A percentile compares a stretch with the other conserved stretches of the same genome.
These are phyloP conservation scores for Alternaria hordeiaustralica DNA, from an alignment of 2,329 filamentous ascomycete species.

Conservation along the genomic window DNA sequence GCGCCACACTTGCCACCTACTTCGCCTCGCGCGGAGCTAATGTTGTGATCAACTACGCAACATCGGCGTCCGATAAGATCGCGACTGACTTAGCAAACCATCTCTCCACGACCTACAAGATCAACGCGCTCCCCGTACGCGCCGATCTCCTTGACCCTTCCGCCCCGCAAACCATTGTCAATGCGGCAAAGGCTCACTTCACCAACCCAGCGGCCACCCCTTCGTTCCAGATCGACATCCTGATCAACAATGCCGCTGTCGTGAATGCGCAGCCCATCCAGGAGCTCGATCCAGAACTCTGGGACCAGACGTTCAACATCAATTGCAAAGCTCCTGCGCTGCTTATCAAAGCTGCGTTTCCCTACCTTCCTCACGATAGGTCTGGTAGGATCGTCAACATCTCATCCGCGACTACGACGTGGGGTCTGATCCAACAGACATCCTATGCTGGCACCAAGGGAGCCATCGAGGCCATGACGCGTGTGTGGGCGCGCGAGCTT, in stretches of 20 bases:
- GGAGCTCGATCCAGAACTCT: conserved; percentile 8
- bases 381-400: conserved; percentile 13
- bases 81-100: conserved; percentile 8
- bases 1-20: conserved; percentile 10
- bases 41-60: conserved; percentile 12
- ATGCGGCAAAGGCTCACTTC: conserved; percentile 8
- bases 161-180: conserved; percentile 8
- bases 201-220: conserved; percentile 1
- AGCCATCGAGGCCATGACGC: conserved; percentile 13
- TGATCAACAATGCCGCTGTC: conserved; percentile 11
- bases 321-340: conserved; percentile 13
- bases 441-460: conserved; percentile 12
- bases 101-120: conserved; percentile 12
- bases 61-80: conserved; percentile 1
- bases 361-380: conserved; percentile 7
- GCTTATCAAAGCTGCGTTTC: conserved; percentile 8
- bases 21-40: conserved; percentile 10
- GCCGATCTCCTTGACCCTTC: conserved; percentile 10
- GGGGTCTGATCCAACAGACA: conserved; percentile 12
- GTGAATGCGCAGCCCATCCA: conserved; percentile 11
- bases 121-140: conserved; percentile 9
- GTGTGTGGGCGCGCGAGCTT: conserved; percentile 10
- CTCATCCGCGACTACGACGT: conserved; percentile 11
- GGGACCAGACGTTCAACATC: conserved; percentile 12
- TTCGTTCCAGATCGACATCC: conserved; percentile 9